Evolutionary conservation across 768 basidiomycete genomes (phyloP), one percentile per base, ranked within the genome.

Genomic region (Tylopilus felleus): DNA sequence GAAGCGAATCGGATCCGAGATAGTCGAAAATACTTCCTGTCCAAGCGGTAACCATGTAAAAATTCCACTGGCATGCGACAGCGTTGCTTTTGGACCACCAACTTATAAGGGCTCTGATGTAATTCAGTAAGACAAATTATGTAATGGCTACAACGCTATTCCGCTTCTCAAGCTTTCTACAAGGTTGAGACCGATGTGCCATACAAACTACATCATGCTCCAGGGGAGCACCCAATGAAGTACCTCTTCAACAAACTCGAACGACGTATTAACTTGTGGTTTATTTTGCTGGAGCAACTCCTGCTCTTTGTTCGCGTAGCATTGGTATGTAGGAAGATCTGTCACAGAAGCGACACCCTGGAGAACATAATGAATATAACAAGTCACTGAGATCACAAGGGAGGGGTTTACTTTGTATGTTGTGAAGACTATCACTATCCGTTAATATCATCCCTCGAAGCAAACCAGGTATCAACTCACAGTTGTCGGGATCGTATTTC

Each of bases 401-500:
- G 19, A 16, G 4, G 4, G 13, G 3, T 23, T 31, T 23, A 65
- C 60, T 57, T 65, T 56, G 49, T 56, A 59, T 21, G 63, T 25
- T 19, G 49, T 59, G 47, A 64, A 62, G 50, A 65, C 59, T 49
- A 9, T 28, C 19, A 19, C 22, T 16, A 35, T 28, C 14, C 17
- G 31, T 60, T 13, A 49, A 43, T 17, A 12, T n/a, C n/a, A n/a
- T n/a, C 13, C 19, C 27, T 36, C 1, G 0, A n/a, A 47, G n/a
- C 29, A 31, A 27, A 16, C 1, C 16, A 28, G 21, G 25, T 12
- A 19, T 28, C 12, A 3, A 50, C 60, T 47, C 41, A 62, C 63
- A 59, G 22, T 65, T 65, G 0, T 33, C 0, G 4, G 60, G 63
- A 33, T 65, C 60, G n/a, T 64, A 65, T 36, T 56, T 62, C 54